Evolutionary conservation across 495 filamentous ascomycete species (phyloP).

Genomic region (Annulohypoxylon stygium): DNA sequence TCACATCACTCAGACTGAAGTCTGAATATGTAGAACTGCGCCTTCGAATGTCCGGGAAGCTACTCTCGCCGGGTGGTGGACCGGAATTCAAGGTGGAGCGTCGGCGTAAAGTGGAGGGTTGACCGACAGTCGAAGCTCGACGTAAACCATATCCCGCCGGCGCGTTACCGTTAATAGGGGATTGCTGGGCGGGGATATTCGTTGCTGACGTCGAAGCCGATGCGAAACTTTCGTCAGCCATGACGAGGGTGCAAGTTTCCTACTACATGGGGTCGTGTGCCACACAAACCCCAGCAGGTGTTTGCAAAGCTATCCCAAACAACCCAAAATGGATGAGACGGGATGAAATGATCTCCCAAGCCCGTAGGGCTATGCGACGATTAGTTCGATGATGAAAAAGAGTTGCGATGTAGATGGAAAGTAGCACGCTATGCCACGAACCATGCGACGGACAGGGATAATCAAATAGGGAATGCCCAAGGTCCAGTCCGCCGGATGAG

Average conservation of each 20-base stretch:
- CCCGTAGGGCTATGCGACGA: conserved; percentile 34
- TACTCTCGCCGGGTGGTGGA: conserved; percentile 41
- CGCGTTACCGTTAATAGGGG: conserved; percentile 31
- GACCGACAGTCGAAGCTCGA: conserved; percentile 54
- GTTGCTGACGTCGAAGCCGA: conserved; percentile 42
- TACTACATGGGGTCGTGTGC: conserved; percentile 37
- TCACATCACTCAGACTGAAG: conserved; percentile 73
- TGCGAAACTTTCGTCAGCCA: conserved; percentile 45
- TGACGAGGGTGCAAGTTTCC: conserved; percentile 28
- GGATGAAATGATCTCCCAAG: conserved; percentile 19
- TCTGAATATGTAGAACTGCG: conserved; percentile 84
- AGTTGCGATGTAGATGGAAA: conserved; percentile 23
- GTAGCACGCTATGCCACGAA: conserved; percentile 1
- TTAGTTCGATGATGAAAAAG: conserved; percentile 21
- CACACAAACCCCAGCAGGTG: conserved; percentile 5
- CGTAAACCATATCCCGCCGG: conserved; percentile 49
- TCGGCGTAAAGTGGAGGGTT: conserved; percentile 44
- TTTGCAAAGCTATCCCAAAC: not conserved
- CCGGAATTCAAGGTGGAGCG: conserved; percentile 28
- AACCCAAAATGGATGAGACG: not conserved
- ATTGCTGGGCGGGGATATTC: conserved; percentile 35
- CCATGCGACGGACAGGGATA: conserved; percentile 42
- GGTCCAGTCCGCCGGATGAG: conserved; percentile 26
- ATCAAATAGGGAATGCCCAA: conserved; percentile 7
- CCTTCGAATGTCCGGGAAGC: conserved; percentile 59